A percentile compares a stretch with the other conserved stretches of the same genome.
Conservation (phyloP, 2,329 filamentous ascomycete genomes). For the Aspergillus sp. region DNA sequence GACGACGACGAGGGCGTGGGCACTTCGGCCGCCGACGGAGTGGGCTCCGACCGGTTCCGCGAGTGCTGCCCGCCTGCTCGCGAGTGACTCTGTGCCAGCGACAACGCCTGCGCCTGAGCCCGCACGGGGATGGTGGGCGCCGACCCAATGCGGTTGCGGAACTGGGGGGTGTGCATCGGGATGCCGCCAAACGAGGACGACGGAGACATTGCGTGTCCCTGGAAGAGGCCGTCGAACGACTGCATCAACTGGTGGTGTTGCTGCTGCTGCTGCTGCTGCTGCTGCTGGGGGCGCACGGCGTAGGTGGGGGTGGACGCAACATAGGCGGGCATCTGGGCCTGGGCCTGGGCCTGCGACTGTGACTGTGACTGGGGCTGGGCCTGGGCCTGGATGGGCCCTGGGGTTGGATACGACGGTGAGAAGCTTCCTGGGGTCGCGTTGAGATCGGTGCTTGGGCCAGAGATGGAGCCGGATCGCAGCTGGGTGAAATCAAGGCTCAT, state of each 20-base stretch:
- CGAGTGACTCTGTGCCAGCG: no score
- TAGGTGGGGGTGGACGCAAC: conserved; percentile 20
- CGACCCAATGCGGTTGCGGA: conserved; percentile 35
- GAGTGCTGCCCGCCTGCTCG: conserved; percentile 6
- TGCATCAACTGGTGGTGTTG: conserved; percentile 11
- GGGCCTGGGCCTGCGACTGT: conserved; percentile 13
- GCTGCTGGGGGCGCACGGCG: not conserved
- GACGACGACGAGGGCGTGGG: not conserved
- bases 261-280: not conserved
- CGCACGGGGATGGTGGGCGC: conserved; percentile 32
- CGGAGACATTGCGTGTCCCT: conserved; percentile 19
- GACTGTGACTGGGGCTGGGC: conserved; percentile 11
- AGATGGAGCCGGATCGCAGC: conserved; percentile 22
- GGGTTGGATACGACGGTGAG: conserved; percentile 25
- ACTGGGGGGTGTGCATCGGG: conserved; percentile 22
- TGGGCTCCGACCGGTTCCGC: conserved; percentile 22
- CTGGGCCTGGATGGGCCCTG: conserved; percentile 16
- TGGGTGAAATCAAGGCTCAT: conserved; percentile 37
- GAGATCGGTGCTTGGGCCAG: conserved; percentile 23
- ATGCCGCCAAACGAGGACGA: conserved; percentile 21
- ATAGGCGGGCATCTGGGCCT: conserved; percentile 30
- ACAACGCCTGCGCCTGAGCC: conserved; percentile 9
- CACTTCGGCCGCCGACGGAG: not conserved
- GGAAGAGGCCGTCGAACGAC: conserved; percentile 26
- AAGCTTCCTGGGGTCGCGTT: conserved; percentile 26